Conservation (phyloP, 176 grass and related monocot species). For the Panicum miliaceum region DNA sequence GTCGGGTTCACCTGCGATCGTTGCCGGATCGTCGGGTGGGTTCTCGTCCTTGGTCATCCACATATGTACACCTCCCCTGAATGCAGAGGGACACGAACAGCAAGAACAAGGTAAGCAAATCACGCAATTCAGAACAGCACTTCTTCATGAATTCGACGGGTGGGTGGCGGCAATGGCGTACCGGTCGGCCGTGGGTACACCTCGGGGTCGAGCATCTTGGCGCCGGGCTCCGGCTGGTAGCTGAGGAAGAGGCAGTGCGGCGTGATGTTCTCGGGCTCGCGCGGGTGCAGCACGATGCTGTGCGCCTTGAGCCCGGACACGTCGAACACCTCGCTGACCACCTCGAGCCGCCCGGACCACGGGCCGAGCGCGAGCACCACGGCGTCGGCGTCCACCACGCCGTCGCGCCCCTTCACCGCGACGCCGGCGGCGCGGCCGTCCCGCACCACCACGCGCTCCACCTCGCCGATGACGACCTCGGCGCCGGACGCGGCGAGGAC, state of each 20-base stretch:
- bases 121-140: not conserved
- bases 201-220: slow-evolving; percentile 85
- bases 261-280: slow-evolving; percentile 63
- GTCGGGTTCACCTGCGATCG: slow-evolving; percentile 64
- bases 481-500: slow-evolving; percentile 74
- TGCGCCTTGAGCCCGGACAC: slow-evolving; percentile 81
- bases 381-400: slow-evolving; percentile 60
- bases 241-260: slow-evolving; percentile 87
- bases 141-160: not conserved
- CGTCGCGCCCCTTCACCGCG: slow-evolving; percentile 51
- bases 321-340: slow-evolving; percentile 63
- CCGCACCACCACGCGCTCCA: slow-evolving; percentile 61
- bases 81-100: not conserved
- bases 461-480: slow-evolving; percentile 74
- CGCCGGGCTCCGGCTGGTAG: slow-evolving; percentile 75
- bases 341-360: slow-evolving; percentile 61
- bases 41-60: slow-evolving; percentile 74
- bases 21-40: slow-evolving; percentile 66
- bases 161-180: slow-evolving; percentile 7
- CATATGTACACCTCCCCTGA: slow-evolving; percentile 95
- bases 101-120: not conserved
- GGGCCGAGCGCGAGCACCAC: slow-evolving; percentile 89
- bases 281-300: slow-evolving; percentile 80
- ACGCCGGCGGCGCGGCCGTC: slow-evolving; percentile 63
- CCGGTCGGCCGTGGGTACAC: slow-evolving; percentile 89